phyloP scores from a whole-genome alignment of 495 filamentous ascomycete genomes.

The Lasiosphaeria hispida region DNA sequence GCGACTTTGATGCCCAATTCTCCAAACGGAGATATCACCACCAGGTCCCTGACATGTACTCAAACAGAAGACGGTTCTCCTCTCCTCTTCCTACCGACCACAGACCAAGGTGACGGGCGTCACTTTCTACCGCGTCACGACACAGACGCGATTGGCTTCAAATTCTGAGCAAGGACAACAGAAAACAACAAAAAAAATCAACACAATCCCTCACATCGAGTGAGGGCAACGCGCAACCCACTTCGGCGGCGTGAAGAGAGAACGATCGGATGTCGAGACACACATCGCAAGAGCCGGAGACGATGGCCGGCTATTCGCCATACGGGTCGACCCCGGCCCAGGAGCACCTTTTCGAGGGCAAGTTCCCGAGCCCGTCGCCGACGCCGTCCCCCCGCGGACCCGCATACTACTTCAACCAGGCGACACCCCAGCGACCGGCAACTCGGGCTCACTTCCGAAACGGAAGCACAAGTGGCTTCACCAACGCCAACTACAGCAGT shows the following conservation, averaged over 20 bases:
- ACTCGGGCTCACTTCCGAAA: slow-evolving; percentile 47
- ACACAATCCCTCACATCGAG: slow-evolving; percentile 21
- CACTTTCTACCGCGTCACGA: slow-evolving; percentile 48
- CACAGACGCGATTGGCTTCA: slow-evolving; percentile 41
- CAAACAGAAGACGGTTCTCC: slow-evolving; percentile 47
- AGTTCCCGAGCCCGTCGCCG: slow-evolving; percentile 45
- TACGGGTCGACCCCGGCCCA: slow-evolving; percentile 42
- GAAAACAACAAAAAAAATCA: slow-evolving; percentile 21
- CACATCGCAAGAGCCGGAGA: slow-evolving; percentile 35
- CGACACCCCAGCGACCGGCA: slow-evolving; percentile 45
- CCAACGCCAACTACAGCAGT: slow-evolving; percentile 25
- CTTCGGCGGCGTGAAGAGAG: slow-evolving; percentile 16
- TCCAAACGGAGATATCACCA: slow-evolving; percentile 35
- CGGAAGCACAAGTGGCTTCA: slow-evolving; percentile 34
- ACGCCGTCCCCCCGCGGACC: slow-evolving; percentile 50
- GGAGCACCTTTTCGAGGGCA: slow-evolving; percentile 38
- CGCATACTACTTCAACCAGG: slow-evolving; percentile 42
- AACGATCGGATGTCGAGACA: slow-evolving; percentile 30
- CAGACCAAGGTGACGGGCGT: slow-evolving; percentile 55
- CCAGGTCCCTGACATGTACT: slow-evolving; percentile 50
- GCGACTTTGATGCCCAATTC: slow-evolving; percentile 34
- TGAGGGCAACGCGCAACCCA: slow-evolving; percentile 18
- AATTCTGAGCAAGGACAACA: slow-evolving; percentile 21
- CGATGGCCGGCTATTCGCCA: slow-evolving; percentile 47
- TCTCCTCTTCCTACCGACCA: slow-evolving; percentile 54